Percentiles rank a stretch among this genome's conserved stretches.
Conservation (phyloP, 1,139 yeast genomes). For the Candida sp. region DNA sequence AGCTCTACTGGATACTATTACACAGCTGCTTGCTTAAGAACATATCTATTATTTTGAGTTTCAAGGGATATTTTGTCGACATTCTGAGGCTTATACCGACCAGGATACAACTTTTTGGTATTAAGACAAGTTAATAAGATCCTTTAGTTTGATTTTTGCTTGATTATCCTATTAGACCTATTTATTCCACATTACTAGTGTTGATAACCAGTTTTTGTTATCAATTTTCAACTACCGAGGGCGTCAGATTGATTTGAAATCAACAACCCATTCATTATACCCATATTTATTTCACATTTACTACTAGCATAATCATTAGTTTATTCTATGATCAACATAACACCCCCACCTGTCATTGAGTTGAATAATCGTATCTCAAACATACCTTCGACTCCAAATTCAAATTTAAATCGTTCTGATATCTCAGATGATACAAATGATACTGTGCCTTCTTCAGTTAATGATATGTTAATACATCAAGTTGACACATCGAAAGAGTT, state of each 20-base stretch:
- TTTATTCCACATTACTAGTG: too few species aligned
- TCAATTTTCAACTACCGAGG: not conserved
- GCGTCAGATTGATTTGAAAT: not conserved
- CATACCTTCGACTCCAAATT: conserved; percentile 1
- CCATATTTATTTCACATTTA: too few species aligned
- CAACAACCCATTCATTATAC: not conserved
- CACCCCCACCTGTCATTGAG: not conserved
- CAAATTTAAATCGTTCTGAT: not conserved
- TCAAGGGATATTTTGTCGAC: not conserved
- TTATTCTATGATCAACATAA: conserved; percentile 1
- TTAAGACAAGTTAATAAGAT: not conserved
- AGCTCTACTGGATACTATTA: not conserved
- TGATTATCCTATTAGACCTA: too few species aligned
- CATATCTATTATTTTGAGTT: not conserved
- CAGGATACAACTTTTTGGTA: not conserved
- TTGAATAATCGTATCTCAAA: not conserved
- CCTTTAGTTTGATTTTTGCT: not conserved
- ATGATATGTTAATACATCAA: conserved; percentile 1
- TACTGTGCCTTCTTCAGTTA: conserved; percentile 1
- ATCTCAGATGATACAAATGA: conserved; percentile 1
- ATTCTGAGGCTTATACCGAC: not conserved
- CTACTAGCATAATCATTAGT: not conserved
- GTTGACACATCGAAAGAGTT: conserved; percentile 1
- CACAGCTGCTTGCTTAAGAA: not conserved
- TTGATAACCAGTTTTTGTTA: too few species aligned